phyloP scores from a whole-genome alignment of 129 eudicot species.

The Calendula officinalis region DNA sequence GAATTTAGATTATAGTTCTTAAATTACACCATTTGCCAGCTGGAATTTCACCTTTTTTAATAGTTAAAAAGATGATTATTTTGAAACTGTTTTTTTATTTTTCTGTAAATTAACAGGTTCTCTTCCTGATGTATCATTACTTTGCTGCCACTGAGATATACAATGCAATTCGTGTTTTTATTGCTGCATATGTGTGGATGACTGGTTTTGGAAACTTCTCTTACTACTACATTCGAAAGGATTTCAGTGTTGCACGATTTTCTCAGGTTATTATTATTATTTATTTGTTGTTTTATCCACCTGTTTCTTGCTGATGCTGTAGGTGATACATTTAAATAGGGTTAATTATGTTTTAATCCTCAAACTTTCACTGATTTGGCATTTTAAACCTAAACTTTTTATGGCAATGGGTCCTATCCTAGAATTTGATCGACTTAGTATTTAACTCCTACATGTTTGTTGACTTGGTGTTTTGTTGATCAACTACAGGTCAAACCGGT shows the following conservation, averaged over 20 bases:
- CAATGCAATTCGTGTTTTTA: constrained; percentile 91
- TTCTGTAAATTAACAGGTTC: constrained; percentile 50
- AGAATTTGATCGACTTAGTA: too few species aligned
- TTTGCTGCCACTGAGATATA: constrained; percentile 92
- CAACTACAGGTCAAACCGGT: too few species aligned
- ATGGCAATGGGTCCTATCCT: too few species aligned
- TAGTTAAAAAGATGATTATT: neutral
- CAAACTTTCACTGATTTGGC: too few species aligned
- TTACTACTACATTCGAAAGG: constrained; percentile 83
- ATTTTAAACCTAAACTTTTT: too few species aligned
- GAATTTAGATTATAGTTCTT: neutral
- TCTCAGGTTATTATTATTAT: constrained; percentile 55
- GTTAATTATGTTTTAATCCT: too few species aligned
- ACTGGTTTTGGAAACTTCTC: constrained; percentile 98
- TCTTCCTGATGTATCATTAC: constrained; percentile 85
- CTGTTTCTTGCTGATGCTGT: constrained; percentile 19
- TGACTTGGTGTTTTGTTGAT: too few species aligned
- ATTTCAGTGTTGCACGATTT: constrained; percentile 79
- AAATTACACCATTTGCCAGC: neutral
- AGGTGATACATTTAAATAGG: neutral
- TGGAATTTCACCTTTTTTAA: neutral
- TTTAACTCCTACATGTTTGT: too few species aligned
- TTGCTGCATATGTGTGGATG: constrained; percentile 98
- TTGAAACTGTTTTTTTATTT: constrained; percentile 7
- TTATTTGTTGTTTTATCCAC: neutral